Evolutionary conservation across 169 alveolate species (phyloP).

Genomic region (Cryptosporidium viatorum): DNA sequence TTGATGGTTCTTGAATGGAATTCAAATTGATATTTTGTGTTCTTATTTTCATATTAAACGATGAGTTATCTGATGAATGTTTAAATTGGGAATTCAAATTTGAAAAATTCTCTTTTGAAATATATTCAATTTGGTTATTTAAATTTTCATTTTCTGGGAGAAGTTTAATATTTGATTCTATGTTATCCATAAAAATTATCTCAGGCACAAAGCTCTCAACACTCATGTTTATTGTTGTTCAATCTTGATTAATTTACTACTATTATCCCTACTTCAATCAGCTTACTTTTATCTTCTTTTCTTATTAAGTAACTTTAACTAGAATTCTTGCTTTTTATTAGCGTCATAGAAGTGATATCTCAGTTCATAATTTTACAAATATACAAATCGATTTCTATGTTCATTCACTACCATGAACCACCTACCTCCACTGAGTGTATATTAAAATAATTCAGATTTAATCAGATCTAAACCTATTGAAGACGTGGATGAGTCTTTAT

Average conservation of each 20-base stretch:
- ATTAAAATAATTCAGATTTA: background rate
- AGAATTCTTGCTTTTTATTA: background rate
- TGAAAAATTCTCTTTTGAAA: conserved; percentile 15
- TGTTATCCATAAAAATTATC: conserved; percentile 27
- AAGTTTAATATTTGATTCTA: conserved; percentile 14
- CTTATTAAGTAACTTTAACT: conserved; percentile 20
- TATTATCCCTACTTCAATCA: conserved; percentile 18
- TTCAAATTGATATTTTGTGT: background rate
- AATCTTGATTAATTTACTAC: background rate
- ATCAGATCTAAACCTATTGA: conserved; percentile 61
- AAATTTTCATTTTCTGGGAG: background rate
- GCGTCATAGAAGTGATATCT: background rate
- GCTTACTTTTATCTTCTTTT: conserved; percentile 32
- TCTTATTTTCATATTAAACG: background rate
- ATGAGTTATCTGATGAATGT: background rate
- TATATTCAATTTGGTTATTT: conserved; percentile 3
- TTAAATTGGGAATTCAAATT: conserved; percentile 7
- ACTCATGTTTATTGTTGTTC: conserved; percentile 8
- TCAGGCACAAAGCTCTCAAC: conserved; percentile 27
- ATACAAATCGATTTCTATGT: background rate
- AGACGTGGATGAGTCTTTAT: conserved; percentile 63
- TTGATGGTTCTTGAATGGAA: background rate
- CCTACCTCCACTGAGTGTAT: conserved; percentile 5
- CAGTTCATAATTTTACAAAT: conserved; percentile 3
- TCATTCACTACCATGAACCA: background rate